Evolutionary conservation across 495 filamentous ascomycete genomes (phyloP), one percentile per base, ranked within the genome.

Genomic region (Aspergillus coremiiformis): DNA sequence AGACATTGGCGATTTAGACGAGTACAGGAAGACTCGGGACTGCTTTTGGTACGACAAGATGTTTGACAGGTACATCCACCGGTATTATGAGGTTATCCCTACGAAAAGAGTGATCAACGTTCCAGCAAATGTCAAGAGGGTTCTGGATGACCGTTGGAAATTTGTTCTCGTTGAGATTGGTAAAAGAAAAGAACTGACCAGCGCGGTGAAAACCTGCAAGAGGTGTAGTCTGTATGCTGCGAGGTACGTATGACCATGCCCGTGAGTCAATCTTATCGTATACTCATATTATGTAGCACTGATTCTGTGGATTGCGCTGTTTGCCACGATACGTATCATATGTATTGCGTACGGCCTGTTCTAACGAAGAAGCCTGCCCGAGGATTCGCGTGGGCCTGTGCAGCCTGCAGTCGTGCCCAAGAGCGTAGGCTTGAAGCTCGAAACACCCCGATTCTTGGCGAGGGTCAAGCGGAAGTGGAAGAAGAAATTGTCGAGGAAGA

Each of bases 301-400:
- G 89, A 97, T 67, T 97, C 93, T 22, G 93, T 99, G 26, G 92
- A 97, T 59, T 99, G 93, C 67, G 93, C 94, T 24, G 87, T 95
- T 48, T 99, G 93, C 68, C 80, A 82, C 58, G 83, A 90, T 60
- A 96, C 92, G 8, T 99, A 96, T 72, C 93, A 99, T 71, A 96
- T 99, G 93, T 87, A 87, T 63, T 99, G 93, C 64, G 94, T 99
- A 42, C 86, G 85, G 49, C 93, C 93, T 27, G 89, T 88, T 32
- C 66, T 99, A 52, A 81, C 90, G 33, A 97, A 96, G 67, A 99
- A 99, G 70, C 93, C 93, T 17, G 95, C 93, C 41, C 85, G 93
- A 67, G 93, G 93, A 33, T 99, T 99, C 72, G 93, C 89, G 8
- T 99, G 93, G 93, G 87, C 93, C 14, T 99, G 93, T 68, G 93